Evolutionary conservation across 164 flowering plant genomes (phyloP), one percentile per base, ranked within the genome.

Genomic region (Echeveria elegans): DNA sequence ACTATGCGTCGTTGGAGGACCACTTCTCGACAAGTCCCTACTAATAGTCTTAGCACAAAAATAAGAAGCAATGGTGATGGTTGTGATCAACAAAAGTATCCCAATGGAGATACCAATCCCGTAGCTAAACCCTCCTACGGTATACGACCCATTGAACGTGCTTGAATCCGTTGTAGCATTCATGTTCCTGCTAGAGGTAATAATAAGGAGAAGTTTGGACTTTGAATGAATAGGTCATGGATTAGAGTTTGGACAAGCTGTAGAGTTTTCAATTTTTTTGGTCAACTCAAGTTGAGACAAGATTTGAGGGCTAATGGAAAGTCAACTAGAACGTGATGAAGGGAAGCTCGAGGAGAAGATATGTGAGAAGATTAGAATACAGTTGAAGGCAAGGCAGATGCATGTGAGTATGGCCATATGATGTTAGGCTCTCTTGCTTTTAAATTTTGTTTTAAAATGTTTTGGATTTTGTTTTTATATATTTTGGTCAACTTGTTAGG

Each of bases 81-180:
- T 85, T 28, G 85, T 87, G 79, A 92, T 82, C 71, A 92, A 85
- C 26, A 92, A 63, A 60, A 92, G 86, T 71, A 92, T 76, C 14
- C 92, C 94, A 1, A 89, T 70, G 0, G 96, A 84, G 10, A 89
- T 75, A 0, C 88, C 92, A 23, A 89, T 75, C 34, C 90, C 93
- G 37, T 85, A 88, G 14, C 87, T 86, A 31, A 87, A 79, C 0
- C 92, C 82, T 10, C 89, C 80, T 9, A 88, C 76, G 75, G 75
- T 74, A 31, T 70, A 64, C 3, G 81, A 72, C 26, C 80, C 77
- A 23, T 86, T 75, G 19, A 83, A 56, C 2, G 90, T 86, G 10
- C 74, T 71, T 43, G 80, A 19, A 59, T 21, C 62, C 0, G 70
- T 6, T 0, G 85, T 77, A 24, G 8, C 11, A 24, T 52, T 23